Percentiles rank a stretch among this genome's conserved stretches.
phyloP scores from a whole-genome alignment of 768 basidiomycete genomes.

The Trametes cingulata region DNA sequence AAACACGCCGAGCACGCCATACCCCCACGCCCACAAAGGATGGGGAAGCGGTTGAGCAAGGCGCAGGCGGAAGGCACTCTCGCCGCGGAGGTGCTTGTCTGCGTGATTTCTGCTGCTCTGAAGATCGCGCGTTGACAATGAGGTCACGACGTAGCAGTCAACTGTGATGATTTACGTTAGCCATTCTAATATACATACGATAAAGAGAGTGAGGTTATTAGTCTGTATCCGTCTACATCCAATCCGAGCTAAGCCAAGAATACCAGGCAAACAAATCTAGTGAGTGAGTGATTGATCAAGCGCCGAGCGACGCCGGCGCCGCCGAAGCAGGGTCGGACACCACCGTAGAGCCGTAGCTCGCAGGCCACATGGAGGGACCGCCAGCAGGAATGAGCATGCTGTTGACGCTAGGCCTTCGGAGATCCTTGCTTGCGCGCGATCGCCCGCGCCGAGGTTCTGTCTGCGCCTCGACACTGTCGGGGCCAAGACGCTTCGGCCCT shows the following conservation, averaged over 20 bases:
- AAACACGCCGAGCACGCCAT: too few relatives aligned
- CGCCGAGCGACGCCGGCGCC: background rate
- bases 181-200: constrained; percentile 13
- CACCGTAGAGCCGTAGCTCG: constrained; percentile 8
- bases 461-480: constrained; percentile 22
- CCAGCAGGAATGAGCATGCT: background rate
- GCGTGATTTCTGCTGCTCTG: too few relatives aligned
- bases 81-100: too few relatives aligned
- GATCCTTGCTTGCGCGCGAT: constrained; percentile 42
- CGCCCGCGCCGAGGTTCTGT: constrained; percentile 31
- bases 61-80: too few relatives aligned
- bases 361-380: background rate
- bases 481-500: constrained; percentile 15
- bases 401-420: constrained; percentile 15
- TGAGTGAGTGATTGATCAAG: too few relatives aligned
- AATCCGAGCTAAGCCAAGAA: background rate
- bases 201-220: background rate
- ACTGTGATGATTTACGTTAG: background rate
- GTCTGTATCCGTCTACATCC: background rate
- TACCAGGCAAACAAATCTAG: background rate
- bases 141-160: too few relatives aligned
- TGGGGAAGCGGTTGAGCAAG: too few relatives aligned
- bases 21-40: too few relatives aligned
- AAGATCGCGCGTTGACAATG: too few relatives aligned
- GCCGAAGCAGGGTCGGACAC: background rate